Conservation (phyloP, 305 asterid genomes). For the Plantago lanceolata region DNA sequence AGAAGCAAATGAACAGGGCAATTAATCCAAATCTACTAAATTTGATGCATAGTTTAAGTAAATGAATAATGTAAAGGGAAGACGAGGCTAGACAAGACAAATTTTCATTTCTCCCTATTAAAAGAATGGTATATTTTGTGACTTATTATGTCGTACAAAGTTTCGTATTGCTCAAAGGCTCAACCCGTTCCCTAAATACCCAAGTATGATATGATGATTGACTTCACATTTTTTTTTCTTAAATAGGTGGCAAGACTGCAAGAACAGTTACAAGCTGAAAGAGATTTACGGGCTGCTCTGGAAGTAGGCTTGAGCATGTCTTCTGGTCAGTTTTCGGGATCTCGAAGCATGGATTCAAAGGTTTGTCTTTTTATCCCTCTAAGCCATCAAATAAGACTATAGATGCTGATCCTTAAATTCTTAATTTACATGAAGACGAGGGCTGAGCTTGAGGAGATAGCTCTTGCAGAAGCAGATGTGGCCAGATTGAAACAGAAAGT, state of each 20-base stretch:
- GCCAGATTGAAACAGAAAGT: constrained; percentile 89
- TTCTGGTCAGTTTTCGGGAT: constrained; percentile 73
- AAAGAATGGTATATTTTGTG: too few species aligned
- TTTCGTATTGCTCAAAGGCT: not conserved
- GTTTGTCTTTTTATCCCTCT: constrained; percentile 33
- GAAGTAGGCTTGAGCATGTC: constrained; percentile 98
- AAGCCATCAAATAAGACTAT: constrained; percentile 20
- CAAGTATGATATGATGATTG: constrained; percentile 14
- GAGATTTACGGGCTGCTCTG: constrained; percentile 89
- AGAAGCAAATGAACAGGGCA: too few species aligned
- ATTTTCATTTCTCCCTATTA: too few species aligned
- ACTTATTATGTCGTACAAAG: too few species aligned
- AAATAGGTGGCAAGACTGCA: constrained; percentile 82
- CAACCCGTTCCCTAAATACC: constrained; percentile 11
- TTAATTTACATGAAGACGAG: constrained; percentile 56
- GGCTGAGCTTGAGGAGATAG: constrained; percentile 98
- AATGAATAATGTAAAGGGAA: too few species aligned
- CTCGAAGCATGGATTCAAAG: constrained; percentile 93
- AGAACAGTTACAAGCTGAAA: constrained; percentile 99
- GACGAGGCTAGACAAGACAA: too few species aligned
- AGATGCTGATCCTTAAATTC: constrained; percentile 19
- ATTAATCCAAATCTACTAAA: too few species aligned
- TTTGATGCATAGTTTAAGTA: too few species aligned
- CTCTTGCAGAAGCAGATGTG: constrained; percentile 98
- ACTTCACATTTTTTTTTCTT: constrained; percentile 20